Evolutionary conservation across 352 stramenopile species (phyloP).

Genomic region (Hyaloperonospora brassicae): DNA sequence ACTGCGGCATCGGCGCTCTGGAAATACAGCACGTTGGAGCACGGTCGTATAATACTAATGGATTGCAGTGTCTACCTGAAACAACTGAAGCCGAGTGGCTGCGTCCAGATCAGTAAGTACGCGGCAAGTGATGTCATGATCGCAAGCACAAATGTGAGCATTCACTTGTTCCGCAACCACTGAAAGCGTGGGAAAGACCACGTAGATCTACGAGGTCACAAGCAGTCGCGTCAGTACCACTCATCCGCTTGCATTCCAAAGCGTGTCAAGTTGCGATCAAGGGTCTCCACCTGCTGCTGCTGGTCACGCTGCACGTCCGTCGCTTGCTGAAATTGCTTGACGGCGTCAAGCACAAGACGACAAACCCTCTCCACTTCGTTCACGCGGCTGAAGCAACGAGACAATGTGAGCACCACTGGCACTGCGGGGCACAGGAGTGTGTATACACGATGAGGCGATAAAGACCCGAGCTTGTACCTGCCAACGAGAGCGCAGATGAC

Average conservation of each 20-base stretch:
- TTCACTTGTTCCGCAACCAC: constrained; percentile 25
- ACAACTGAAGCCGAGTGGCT: constrained; percentile 17
- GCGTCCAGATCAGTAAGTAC: constrained; percentile 24
- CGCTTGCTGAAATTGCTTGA: constrained; percentile 27
- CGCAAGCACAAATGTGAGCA: constrained; percentile 8
- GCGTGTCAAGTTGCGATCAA: too few species aligned
- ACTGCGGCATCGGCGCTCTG: constrained; percentile 44
- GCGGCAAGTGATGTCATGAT: constrained; percentile 1
- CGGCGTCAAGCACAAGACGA: constrained; percentile 32
- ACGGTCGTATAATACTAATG: background rate
- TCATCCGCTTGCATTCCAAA: too few species aligned
- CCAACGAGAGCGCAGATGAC: constrained; percentile 58
- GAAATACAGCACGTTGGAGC: background rate
- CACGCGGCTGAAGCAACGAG: constrained; percentile 28
- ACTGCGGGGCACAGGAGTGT: too few species aligned
- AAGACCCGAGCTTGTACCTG: constrained; percentile 26
- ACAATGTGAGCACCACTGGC: too few species aligned
- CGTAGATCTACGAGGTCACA: constrained; percentile 26
- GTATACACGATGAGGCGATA: background rate
- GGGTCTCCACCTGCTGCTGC: constrained; percentile 4
- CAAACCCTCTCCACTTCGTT: constrained; percentile 53
- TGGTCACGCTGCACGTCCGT: background rate
- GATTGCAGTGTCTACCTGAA: constrained; percentile 21
- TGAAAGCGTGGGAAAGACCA: constrained; percentile 55
- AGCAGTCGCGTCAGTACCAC: too few species aligned